Percentiles rank a stretch among this genome's conserved stretches.
phyloP scores from a whole-genome alignment of 1,284 basidiomycete genomes.

The Cryptococcus sp. region DNA sequence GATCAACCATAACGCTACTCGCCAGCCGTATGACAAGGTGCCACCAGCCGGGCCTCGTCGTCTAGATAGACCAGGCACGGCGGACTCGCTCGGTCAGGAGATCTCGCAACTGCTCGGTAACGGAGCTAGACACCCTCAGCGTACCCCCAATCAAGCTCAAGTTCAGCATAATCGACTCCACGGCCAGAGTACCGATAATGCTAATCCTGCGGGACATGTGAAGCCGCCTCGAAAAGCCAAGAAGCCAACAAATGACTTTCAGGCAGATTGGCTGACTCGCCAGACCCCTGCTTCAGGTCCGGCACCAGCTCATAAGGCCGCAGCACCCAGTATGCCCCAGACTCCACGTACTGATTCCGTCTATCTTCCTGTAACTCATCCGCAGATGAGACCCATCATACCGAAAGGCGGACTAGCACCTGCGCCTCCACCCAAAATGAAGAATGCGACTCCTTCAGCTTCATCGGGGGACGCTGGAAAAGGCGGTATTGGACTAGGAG shows the following conservation, averaged over 20 bases:
- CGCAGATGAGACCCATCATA: conserved; percentile 33
- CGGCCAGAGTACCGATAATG: not conserved
- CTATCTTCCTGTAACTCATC: conserved; percentile 26
- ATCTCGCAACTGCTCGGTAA: conserved; percentile 17
- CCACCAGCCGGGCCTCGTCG: not conserved
- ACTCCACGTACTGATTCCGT: conserved; percentile 14
- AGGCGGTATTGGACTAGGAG: not conserved
- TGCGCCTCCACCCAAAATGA: conserved; percentile 3
- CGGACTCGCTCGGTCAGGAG: conserved; percentile 15
- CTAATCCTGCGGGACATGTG: not conserved
- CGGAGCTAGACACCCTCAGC: not conserved
- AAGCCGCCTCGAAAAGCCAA: not conserved
- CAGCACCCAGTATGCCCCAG: conserved; percentile 10
- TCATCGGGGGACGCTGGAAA: too few relatives aligned
- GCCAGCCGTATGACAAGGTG: not conserved
- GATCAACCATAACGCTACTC: too few relatives aligned
- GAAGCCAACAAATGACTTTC: not conserved
- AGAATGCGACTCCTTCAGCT: not conserved
- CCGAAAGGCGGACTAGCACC: conserved; percentile 9
- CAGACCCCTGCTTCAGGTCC: not conserved
- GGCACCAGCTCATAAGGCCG: not conserved
- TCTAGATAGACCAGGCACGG: not conserved
- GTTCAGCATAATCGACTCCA: not conserved
- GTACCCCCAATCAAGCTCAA: not conserved
- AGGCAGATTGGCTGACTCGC: not conserved